Conservation (phyloP, 2,329 filamentous ascomycete species). For the Trichoderma endophyticum region DNA sequence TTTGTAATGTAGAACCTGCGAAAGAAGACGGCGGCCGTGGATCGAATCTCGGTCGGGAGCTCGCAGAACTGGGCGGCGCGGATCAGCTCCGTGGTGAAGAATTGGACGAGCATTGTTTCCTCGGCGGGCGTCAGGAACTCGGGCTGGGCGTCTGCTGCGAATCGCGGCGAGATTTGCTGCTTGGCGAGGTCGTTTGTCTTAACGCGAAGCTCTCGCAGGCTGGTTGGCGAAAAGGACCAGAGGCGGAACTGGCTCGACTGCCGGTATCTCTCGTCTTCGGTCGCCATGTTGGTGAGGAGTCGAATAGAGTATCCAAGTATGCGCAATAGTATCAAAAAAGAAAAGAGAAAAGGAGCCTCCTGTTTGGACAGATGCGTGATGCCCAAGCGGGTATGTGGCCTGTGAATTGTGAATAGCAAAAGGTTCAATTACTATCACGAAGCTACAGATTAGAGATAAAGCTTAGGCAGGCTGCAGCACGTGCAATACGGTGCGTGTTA, state of each 20-base stretch:
- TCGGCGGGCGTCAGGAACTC: constrained; percentile 81
- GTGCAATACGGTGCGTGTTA: neutral
- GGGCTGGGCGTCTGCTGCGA: constrained; percentile 57
- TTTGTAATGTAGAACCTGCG: constrained; percentile 95
- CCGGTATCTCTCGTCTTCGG: constrained; percentile 88
- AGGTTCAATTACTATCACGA: neutral
- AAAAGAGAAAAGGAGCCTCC: neutral
- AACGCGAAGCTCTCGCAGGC: constrained; percentile 67
- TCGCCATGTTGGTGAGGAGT: constrained; percentile 47
- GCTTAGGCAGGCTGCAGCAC: neutral
- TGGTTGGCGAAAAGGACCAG: constrained; percentile 83
- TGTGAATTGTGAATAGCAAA: neutral
- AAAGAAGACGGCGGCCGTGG: constrained; percentile 82
- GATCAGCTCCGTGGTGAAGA: constrained; percentile 63
- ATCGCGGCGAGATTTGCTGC: constrained; percentile 55
- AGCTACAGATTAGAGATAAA: neutral
- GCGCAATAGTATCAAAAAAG: too few species aligned
- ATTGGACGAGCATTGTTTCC: constrained; percentile 75
- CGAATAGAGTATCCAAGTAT: neutral
- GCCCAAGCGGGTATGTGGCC: neutral
- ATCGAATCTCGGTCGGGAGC: constrained; percentile 49
- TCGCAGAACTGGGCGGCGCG: constrained; percentile 54
- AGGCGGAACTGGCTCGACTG: constrained; percentile 85
- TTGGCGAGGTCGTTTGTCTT: constrained; percentile 76
- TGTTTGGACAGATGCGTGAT: too few species aligned